phyloP scores from a whole-genome alignment of 345 rosid species.

The Ceriops zippeliana region DNA sequence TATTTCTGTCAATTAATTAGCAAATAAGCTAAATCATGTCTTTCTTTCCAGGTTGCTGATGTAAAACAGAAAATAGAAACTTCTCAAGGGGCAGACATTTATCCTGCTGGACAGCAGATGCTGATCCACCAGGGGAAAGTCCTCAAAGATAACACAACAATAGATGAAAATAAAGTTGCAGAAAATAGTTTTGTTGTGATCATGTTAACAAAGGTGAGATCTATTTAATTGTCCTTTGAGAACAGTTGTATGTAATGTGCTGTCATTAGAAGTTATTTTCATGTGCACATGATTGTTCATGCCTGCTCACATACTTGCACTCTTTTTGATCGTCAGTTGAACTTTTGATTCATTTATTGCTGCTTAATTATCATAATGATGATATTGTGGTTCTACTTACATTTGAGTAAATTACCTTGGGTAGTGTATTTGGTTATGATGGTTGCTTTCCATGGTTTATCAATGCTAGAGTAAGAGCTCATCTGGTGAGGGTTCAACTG shows the following conservation, averaged over 20 bases:
- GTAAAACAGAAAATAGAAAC: conserved; percentile 74
- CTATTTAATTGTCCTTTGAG: not conserved
- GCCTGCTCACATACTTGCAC: not conserved
- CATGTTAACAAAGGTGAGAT: conserved; percentile 70
- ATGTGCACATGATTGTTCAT: not conserved
- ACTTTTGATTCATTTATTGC: not conserved
- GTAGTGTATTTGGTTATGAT: not conserved
- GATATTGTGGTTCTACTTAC: not conserved
- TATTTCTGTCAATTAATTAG: not conserved
- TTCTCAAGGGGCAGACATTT: conserved; percentile 57
- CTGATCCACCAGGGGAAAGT: conserved; percentile 86
- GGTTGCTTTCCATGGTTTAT: conserved; percentile 7
- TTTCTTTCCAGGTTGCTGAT: conserved; percentile 53
- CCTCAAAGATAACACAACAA: conserved; percentile 68
- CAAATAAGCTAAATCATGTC: not conserved
- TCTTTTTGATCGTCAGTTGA: not conserved
- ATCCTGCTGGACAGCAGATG: conserved; percentile 75
- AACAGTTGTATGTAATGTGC: no score
- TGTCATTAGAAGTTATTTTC: not conserved
- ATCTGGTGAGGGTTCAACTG: conserved; percentile 51
- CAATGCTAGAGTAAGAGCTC: conserved; percentile 53
- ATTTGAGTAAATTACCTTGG: not conserved
- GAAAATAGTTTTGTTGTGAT: conserved; percentile 79
- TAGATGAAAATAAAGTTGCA: conserved; percentile 65
- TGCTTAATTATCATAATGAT: not conserved